Percentiles rank a stretch among this genome's conserved stretches.
These are phyloP conservation scores for Saccharum spontaneum DNA, from an alignment of 176 grass and related monocot genomes.

Conservation along the genomic window DNA sequence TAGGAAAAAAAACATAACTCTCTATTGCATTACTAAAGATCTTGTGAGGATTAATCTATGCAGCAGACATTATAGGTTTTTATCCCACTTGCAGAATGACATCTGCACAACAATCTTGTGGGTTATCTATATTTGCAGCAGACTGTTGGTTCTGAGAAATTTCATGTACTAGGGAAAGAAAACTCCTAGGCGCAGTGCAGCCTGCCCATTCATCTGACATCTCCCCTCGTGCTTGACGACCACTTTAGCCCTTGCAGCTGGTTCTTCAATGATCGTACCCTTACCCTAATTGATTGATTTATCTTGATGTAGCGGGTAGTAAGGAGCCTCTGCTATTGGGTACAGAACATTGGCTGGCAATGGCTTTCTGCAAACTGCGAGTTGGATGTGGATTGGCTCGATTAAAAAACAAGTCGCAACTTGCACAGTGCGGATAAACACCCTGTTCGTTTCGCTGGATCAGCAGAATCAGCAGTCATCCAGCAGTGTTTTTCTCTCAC, in stretches of 20 bases:
- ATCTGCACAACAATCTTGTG: not conserved
- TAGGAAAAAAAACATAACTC: not conserved
- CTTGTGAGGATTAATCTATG: not conserved
- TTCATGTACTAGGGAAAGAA: not conserved
- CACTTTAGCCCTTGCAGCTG: not conserved
- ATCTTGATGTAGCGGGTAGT: not conserved
- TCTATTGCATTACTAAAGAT: not conserved
- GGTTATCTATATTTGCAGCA: not conserved
- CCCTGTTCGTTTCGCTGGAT: too few species aligned
- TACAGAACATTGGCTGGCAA: not conserved
- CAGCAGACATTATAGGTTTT: not conserved
- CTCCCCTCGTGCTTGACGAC: conserved; percentile 21
- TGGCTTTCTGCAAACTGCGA: not conserved
- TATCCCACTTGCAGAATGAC: not conserved
- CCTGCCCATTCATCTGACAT: not conserved
- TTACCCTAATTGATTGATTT: not conserved
- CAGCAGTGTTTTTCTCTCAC: too few species aligned
- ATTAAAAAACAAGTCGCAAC: not conserved
- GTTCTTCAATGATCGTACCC: not conserved
- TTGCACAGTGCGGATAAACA: conserved; percentile 10
- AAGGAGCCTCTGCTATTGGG: not conserved
- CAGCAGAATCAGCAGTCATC: too few species aligned
- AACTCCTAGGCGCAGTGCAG: not conserved
- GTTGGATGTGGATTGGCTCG: not conserved
- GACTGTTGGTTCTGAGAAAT: not conserved